These are phyloP conservation scores for Monosporozyma siamensis DNA, from an alignment of 805 yeast species.

Conservation along the genomic window DNA sequence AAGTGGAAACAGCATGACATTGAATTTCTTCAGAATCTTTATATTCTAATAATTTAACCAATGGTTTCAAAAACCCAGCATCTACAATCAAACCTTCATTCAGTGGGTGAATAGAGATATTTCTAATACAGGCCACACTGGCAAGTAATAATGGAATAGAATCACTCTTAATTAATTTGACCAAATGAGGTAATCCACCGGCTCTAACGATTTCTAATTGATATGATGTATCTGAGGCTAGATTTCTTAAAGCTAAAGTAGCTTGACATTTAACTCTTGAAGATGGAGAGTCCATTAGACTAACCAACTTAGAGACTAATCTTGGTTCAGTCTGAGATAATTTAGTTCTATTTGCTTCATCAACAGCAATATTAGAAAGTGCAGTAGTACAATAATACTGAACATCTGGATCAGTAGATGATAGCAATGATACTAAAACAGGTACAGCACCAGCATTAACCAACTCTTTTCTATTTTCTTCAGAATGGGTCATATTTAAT, in stretches of 20 bases:
- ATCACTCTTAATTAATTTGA: constrained; percentile 76
- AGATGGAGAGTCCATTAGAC: constrained; percentile 84
- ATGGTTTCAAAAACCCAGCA: constrained; percentile 90
- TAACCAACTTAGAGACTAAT: constrained; percentile 77
- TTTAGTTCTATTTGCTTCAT: constrained; percentile 80
- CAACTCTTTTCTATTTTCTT: constrained; percentile 90
- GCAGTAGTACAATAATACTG: constrained; percentile 99
- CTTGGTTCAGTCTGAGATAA: constrained; percentile 88
- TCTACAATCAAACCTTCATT: constrained; percentile 94
- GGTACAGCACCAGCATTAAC: constrained; percentile 99
- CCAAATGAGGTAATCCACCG: constrained; percentile 90
- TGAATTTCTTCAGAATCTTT: constrained; percentile 91
- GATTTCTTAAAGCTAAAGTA: constrained; percentile 86
- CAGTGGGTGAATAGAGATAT: constrained; percentile 91
- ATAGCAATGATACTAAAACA: constrained; percentile 76
- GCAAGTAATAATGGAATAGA: constrained; percentile 91
- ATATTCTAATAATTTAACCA: constrained; percentile 75
- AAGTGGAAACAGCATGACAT: constrained; percentile 94
- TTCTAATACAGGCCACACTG: constrained; percentile 96
- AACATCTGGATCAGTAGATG: constrained; percentile 88
- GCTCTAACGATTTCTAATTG: constrained; percentile 93
- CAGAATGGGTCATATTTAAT: constrained; percentile 95
- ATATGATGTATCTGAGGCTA: constrained; percentile 92
- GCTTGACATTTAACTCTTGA: constrained; percentile 98
- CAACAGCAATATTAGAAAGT: constrained; percentile 92